Conservation (phyloP, 2,329 filamentous ascomycete genomes). For the Cladosporium velox region DNA sequence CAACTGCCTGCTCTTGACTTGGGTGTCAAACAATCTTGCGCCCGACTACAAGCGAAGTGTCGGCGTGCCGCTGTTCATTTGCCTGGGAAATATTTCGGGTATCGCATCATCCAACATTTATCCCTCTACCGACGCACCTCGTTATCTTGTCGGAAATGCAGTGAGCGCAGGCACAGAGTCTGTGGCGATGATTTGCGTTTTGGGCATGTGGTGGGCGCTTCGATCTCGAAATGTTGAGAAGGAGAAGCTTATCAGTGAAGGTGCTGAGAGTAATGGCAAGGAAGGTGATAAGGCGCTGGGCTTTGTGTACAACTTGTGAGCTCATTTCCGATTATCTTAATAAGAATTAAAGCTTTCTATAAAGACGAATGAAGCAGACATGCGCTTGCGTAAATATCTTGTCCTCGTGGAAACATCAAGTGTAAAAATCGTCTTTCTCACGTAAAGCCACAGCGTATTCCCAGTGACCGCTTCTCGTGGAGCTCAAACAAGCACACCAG, state of each 20-base stretch:
- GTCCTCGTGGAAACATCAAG: background rate
- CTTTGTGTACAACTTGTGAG: conserved; percentile 25
- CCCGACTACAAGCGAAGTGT: conserved; percentile 58
- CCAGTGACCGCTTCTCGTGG: background rate
- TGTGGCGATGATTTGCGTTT: conserved; percentile 28
- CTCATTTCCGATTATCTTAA: background rate
- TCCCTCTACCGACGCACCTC: conserved; percentile 17
- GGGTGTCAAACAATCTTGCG: conserved; percentile 62
- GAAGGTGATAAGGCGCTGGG: conserved; percentile 20
- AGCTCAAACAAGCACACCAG: conserved; percentile 40
- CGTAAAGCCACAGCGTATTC: background rate
- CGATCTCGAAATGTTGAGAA: conserved; percentile 32
- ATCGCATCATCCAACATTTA: conserved; percentile 29
- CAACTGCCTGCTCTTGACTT: conserved; percentile 58
- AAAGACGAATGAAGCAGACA: background rate
- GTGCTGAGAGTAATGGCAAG: conserved; percentile 22
- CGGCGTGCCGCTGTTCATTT: conserved; percentile 59
- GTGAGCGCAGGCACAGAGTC: conserved; percentile 29
- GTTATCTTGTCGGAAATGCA: conserved; percentile 9
- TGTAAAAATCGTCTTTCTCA: background rate
- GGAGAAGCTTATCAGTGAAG: conserved; percentile 30
- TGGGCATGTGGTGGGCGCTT: conserved; percentile 31
- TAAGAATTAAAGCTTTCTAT: background rate
- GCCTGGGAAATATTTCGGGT: conserved; percentile 46
- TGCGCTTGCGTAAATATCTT: background rate